A percentile compares a stretch with the other conserved stretches of the same genome.
phyloP scores from a whole-genome alignment of 1,284 basidiomycete genomes.

The Fomes fomentarius region DNA sequence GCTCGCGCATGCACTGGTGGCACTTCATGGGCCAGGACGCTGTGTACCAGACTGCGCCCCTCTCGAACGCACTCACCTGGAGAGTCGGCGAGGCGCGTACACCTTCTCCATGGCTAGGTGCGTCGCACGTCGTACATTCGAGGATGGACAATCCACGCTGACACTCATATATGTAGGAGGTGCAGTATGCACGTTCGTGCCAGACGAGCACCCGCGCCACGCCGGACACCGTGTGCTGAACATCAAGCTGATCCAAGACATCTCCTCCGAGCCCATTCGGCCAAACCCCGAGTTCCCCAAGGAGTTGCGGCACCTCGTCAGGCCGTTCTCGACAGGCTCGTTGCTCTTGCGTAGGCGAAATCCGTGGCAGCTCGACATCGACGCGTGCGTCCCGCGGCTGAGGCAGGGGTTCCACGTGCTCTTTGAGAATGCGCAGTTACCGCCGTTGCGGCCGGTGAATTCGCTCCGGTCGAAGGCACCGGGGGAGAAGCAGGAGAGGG shows the following conservation, averaged over 20 bases:
- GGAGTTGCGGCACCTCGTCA: not conserved
- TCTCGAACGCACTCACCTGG: slow-evolving; percentile 5
- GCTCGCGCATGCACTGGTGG: slow-evolving; percentile 8
- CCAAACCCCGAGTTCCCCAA: slow-evolving; percentile 11
- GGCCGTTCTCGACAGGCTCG: not conserved
- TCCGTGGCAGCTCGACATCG: slow-evolving; percentile 2
- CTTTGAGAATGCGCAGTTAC: slow-evolving; percentile 11
- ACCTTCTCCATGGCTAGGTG: slow-evolving; percentile 11
- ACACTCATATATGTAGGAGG: not conserved
- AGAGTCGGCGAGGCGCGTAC: not conserved
- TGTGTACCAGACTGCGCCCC: not conserved
- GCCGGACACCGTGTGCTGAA: not conserved
- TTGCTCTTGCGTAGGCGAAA: not conserved
- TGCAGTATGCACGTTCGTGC: slow-evolving; percentile 5
- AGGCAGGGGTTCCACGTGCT: slow-evolving; percentile 6
- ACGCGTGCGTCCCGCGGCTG: not conserved
- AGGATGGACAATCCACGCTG: too few species aligned
- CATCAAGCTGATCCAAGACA: not conserved
- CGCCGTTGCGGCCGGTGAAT: too few species aligned
- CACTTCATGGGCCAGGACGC: slow-evolving; percentile 6
- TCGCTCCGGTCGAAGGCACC: too few species aligned
- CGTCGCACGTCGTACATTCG: not conserved
- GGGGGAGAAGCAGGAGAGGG: too few species aligned
- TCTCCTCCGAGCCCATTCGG: slow-evolving; percentile 1
- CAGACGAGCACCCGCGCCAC: not conserved